Evolutionary conservation across 2,329 filamentous ascomycete species (phyloP), one percentile per base, ranked within the genome.

Genomic region (Cryphonectria carpinicola): DNA sequence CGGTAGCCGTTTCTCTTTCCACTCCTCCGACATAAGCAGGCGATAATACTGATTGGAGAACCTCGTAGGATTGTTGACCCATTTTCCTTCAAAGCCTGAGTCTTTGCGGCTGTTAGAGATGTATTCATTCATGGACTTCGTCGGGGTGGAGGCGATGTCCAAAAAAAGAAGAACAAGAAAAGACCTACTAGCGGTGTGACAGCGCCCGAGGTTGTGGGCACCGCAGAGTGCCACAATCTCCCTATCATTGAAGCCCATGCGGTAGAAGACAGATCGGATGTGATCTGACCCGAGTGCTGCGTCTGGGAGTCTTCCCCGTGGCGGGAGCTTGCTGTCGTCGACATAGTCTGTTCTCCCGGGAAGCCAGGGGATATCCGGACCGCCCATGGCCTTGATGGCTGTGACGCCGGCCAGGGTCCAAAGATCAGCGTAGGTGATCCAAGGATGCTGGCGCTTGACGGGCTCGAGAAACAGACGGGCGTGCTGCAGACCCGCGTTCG

Each of bases 231-330:
- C 96, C 64, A 98, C 95, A 79, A 98, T 98, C 83, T 98, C 95
- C 78, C 92, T 93, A 84, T 99, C 95, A 82, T 96, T 92, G 88
- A 98, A 98, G 75, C 95, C 95, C 95, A 98, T 98, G 80, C 95
- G 94, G 82, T 91, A 89, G 84, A 98, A 99, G 85, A 98, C 95
- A 83, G 89, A 89, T 78, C 96, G 92, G 76, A 98, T 88, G 84
- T 98, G 95, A 79, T 90, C 88, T 72, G 90, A 85, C 72, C 88
- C 92, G 87, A 98, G 89, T 76, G 89, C 81, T 68, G 88, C 95
- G 80, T 99, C 94, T 74, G 95, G 92, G 28, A 94, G 87, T 3
- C 80, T 70, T 0, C 89, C 89, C 0, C 86, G 82, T 0, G 88
- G 88, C 1, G 88, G 87, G 13, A 89, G 78, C 76, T 87, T 88